These are phyloP conservation scores for Phoma herbarum DNA, from an alignment of 2,329 filamentous ascomycete genomes.

Conservation along the genomic window DNA sequence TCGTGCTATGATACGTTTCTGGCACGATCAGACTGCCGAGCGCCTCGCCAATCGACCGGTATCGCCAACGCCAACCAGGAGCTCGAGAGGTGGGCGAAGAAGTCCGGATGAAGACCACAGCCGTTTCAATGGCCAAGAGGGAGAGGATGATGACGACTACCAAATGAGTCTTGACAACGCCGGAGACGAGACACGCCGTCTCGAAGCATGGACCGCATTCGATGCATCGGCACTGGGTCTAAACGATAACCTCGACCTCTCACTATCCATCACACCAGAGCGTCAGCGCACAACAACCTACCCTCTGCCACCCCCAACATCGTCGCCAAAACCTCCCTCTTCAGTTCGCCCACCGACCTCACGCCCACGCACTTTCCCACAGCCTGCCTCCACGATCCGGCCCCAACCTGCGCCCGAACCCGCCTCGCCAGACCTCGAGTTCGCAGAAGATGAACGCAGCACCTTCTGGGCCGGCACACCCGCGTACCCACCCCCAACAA, in stretches of 20 bases:
- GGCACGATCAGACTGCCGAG: constrained; percentile 58
- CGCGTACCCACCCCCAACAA: constrained; percentile 24
- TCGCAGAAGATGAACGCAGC: constrained; percentile 19
- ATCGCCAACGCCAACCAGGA: constrained; percentile 30
- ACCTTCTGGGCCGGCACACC: constrained; percentile 43
- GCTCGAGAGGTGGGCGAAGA: constrained; percentile 23
- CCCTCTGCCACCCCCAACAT: constrained; percentile 1
- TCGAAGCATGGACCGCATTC: constrained; percentile 52
- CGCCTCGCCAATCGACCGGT: constrained; percentile 33
- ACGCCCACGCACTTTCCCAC: constrained; percentile 7
- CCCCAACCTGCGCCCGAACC: constrained; percentile 17
- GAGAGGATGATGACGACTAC: constrained; percentile 11
- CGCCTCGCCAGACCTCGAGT: constrained; percentile 15
- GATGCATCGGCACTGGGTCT: constrained; percentile 45
- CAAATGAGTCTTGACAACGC: constrained; percentile 10
- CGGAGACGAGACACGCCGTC: constrained; percentile 43
- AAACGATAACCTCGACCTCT: constrained; percentile 40
- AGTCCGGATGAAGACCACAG: constrained; percentile 19
- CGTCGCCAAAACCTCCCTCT: constrained; percentile 21
- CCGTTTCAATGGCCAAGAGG: neutral
- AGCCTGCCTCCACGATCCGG: neutral
- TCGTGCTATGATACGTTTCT: constrained; percentile 64
- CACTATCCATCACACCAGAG: constrained; percentile 41
- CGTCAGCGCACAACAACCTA: constrained; percentile 18
- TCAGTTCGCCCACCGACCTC: constrained; percentile 6